phyloP scores from a whole-genome alignment of 176 grass and related monocot genomes.

The Carex littledalei region DNA sequence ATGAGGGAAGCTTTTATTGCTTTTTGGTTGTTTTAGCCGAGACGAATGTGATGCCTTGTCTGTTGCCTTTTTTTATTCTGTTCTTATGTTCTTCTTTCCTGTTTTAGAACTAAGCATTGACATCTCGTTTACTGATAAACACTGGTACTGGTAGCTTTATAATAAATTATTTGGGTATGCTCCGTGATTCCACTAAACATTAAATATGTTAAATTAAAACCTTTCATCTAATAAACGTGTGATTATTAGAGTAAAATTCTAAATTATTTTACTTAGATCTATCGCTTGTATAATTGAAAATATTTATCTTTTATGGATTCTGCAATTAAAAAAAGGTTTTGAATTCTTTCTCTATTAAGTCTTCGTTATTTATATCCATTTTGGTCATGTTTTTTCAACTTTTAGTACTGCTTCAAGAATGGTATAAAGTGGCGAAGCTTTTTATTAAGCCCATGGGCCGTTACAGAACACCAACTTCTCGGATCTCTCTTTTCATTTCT shows the following conservation, averaged over 20 bases:
- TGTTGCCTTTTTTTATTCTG: not conserved
- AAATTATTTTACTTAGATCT: too few relatives aligned
- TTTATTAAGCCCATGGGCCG: conserved; percentile 3
- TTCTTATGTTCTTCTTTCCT: not conserved
- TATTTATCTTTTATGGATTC: not conserved
- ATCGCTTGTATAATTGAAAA: too few relatives aligned
- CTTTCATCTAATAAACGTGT: too few relatives aligned
- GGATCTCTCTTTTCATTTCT: not conserved
- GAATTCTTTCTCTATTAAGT: not conserved
- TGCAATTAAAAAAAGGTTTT: not conserved
- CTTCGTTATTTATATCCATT: not conserved
- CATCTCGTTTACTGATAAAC: not conserved
- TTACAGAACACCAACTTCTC: not conserved
- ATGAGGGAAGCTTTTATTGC: not conserved
- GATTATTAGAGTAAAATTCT: too few relatives aligned
- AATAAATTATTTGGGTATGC: too few relatives aligned
- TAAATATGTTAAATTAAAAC: too few relatives aligned
- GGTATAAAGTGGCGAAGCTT: not conserved
- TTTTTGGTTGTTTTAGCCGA: not conserved
- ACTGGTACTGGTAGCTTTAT: not conserved
- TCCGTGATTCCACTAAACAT: too few relatives aligned
- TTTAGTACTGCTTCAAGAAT: too few relatives aligned
- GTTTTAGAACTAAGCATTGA: not conserved
- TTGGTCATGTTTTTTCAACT: not conserved
- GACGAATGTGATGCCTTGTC: not conserved